Percentiles rank a stretch among this genome's conserved stretches.
phyloP scores from a whole-genome alignment of 2,329 filamentous ascomycete genomes.

The Aaosphaeria arxii region DNA sequence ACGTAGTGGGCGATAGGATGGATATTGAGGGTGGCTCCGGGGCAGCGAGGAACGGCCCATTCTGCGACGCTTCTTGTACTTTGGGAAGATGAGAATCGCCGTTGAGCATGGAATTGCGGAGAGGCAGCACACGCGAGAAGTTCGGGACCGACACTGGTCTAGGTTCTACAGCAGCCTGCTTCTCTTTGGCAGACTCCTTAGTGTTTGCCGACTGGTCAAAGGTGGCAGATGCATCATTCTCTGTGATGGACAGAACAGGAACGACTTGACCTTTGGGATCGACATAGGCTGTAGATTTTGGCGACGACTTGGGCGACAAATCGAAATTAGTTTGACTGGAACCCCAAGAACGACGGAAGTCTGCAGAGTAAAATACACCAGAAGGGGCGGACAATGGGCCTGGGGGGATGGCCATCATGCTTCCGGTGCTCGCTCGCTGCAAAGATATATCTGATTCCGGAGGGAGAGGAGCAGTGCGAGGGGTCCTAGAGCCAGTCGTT shows the following conservation, averaged over 20 bases:
- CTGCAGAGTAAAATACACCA: constrained; percentile 31
- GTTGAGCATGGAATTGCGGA: constrained; percentile 8
- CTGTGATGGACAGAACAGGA: constrained; percentile 33
- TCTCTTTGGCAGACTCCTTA: no score
- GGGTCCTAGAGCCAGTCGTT: constrained; percentile 31
- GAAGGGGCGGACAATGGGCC: constrained; percentile 40
- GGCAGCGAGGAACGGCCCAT: constrained; percentile 1
- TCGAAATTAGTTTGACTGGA: constrained; percentile 35
- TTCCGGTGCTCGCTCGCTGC: constrained; percentile 44
- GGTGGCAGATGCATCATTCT: constrained; percentile 14
- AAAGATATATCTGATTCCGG: constrained; percentile 48
- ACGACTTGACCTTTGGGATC: constrained; percentile 37
- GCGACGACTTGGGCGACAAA: constrained; percentile 25
- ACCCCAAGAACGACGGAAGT: constrained; percentile 41
- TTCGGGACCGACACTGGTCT: constrained; percentile 24
- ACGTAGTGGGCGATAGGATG: constrained; percentile 21
- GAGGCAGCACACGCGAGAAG: constrained; percentile 38
- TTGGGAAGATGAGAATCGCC: not conserved
- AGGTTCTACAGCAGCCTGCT: no score
- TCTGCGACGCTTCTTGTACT: constrained; percentile 11
- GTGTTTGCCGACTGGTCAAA: no score
- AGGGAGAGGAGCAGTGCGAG: constrained; percentile 37
- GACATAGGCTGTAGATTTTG: constrained; percentile 28
- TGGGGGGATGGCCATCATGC: constrained; percentile 40
- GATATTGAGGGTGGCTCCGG: not conserved